These are phyloP conservation scores for Capronia epimyces DNA, from an alignment of 2,329 filamentous ascomycete genomes.

Conservation along the genomic window DNA sequence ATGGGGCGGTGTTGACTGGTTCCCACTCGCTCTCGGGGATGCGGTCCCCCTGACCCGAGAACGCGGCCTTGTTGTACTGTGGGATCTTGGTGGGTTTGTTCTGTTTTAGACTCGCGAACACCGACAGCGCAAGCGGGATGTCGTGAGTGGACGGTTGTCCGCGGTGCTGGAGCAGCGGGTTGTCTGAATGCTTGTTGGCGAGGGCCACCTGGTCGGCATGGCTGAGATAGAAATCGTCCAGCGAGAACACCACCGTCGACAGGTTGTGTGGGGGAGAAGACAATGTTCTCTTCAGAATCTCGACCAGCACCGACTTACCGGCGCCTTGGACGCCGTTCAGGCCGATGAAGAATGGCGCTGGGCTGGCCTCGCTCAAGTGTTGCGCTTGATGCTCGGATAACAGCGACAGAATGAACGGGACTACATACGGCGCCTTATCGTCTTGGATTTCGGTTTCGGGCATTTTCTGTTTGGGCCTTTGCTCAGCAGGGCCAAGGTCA, in stretches of 20 bases:
- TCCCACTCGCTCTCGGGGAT: constrained; percentile 59
- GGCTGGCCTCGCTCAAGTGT: constrained; percentile 33
- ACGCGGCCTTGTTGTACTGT: constrained; percentile 77
- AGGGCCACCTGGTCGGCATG: constrained; percentile 63
- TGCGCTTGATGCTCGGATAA: constrained; percentile 49
- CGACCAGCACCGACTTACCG: constrained; percentile 84
- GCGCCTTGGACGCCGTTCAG: constrained; percentile 88
- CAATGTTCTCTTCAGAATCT: constrained; percentile 58
- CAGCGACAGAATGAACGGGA: constrained; percentile 66
- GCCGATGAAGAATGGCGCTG: constrained; percentile 73
- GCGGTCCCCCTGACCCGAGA: constrained; percentile 70
- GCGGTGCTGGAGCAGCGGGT: constrained; percentile 71
- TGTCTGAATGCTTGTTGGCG: constrained; percentile 59
- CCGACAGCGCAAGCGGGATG: constrained; percentile 54
- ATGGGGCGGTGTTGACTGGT: constrained; percentile 39
- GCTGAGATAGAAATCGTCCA: constrained; percentile 84
- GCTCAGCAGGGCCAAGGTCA: not conserved
- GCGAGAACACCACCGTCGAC: constrained; percentile 66
- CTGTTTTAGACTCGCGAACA: constrained; percentile 56
- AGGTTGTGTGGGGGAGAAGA: constrained; percentile 53
- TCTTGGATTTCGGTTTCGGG: constrained; percentile 58
- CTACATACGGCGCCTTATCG: constrained; percentile 71
- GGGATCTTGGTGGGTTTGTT: constrained; percentile 59
- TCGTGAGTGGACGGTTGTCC: constrained; percentile 85
- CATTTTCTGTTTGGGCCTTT: no score